Conservation (phyloP, 768 basidiomycete genomes). For the Pleurotus salmoneostramineus region DNA sequence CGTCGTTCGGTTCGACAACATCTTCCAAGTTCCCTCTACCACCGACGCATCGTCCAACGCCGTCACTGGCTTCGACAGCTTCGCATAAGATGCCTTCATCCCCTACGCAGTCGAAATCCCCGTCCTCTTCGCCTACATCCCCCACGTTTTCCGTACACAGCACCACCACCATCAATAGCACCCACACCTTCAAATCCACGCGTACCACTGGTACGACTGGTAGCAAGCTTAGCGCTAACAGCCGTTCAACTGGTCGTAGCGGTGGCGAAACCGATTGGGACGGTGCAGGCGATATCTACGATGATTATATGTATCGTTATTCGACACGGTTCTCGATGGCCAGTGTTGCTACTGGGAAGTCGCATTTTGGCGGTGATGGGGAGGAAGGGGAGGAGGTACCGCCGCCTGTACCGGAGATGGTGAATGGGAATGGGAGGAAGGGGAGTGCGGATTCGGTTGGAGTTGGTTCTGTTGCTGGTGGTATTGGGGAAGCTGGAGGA, state of each 20-base stretch:
- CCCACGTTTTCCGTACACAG: not conserved
- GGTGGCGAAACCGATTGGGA: constrained; percentile 51
- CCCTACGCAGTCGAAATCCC: not conserved
- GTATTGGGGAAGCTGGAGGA: constrained; percentile 8
- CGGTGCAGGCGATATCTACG: constrained; percentile 70
- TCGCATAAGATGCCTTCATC: not conserved
- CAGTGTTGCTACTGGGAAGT: not conserved
- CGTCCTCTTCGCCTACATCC: not conserved
- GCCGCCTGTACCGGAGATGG: constrained; percentile 9
- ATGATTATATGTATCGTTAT: constrained; percentile 66
- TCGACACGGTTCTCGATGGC: constrained; percentile 46
- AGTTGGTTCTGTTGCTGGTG: constrained; percentile 3
- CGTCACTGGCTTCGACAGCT: not conserved
- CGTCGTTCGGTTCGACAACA: not conserved
- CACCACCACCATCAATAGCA: not conserved
- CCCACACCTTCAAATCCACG: not conserved
- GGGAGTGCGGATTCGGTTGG: constrained; percentile 6
- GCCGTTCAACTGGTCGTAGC: not conserved
- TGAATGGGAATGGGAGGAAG: not conserved
- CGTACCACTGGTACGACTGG: not conserved
- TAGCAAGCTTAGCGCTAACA: not conserved
- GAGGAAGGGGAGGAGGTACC: constrained; percentile 2
- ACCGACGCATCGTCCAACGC: not conserved
- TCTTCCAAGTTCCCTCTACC: not conserved
- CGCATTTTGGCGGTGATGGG: not conserved